phyloP scores from a whole-genome alignment of 2,329 filamentous ascomycete species.

The Gremmenia infestans region DNA sequence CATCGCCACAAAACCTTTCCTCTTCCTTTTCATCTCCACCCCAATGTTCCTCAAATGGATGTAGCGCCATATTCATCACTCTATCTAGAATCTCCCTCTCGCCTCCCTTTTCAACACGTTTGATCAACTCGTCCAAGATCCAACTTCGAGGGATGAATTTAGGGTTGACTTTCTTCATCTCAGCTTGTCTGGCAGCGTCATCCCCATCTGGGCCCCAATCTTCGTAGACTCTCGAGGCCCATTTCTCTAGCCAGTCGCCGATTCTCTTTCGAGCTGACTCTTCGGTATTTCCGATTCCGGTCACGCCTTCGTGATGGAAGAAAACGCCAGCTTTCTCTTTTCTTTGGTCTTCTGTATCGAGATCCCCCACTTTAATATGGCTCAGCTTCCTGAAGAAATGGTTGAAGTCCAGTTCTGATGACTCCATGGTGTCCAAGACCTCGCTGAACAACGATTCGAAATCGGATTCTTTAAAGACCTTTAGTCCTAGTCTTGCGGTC shows the following conservation, averaged over 20 bases:
- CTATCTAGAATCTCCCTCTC: conserved; percentile 74
- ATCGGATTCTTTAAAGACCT: conserved; percentile 62
- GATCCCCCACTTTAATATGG: conserved; percentile 52
- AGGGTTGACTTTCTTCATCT: conserved; percentile 86
- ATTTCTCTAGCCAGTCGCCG: conserved; percentile 75
- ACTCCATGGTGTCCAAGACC: conserved; percentile 74
- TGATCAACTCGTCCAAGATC: conserved; percentile 91
- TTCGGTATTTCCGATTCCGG: conserved; percentile 52
- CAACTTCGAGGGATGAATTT: conserved; percentile 89
- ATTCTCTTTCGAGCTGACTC: conserved; percentile 62
- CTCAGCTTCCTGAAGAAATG: conserved; percentile 85
- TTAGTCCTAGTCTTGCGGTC: conserved; percentile 72
- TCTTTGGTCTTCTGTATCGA: conserved; percentile 61
- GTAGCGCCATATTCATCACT: conserved; percentile 75
- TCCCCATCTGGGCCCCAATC: conserved; percentile 62
- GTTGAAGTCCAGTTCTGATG: conserved; percentile 84
- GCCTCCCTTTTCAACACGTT: conserved; percentile 75
- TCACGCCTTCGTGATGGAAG: conserved; percentile 71
- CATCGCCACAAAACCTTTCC: conserved; percentile 77
- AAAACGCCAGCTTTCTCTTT: conserved; percentile 65
- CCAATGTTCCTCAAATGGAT: conserved; percentile 82
- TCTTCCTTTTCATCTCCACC: conserved; percentile 68
- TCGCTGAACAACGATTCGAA: conserved; percentile 80
- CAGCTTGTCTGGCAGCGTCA: conserved; percentile 59
- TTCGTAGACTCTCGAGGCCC: conserved; percentile 65